Evolutionary conservation across 768 basidiomycete species (phyloP).

Genomic region (Lentinula boryana): DNA sequence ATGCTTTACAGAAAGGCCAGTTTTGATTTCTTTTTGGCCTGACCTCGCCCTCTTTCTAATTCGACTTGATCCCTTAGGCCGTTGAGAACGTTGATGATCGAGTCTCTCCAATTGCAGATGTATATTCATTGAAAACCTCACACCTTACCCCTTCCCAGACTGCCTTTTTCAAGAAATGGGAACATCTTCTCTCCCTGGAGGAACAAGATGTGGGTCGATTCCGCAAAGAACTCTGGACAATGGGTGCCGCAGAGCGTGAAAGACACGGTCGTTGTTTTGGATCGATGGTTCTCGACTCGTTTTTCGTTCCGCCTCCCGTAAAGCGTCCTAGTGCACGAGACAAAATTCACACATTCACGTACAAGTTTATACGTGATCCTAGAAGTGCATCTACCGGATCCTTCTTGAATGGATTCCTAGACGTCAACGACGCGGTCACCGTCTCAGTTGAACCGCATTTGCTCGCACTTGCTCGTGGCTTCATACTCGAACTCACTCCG

Average conservation of each 20-base stretch:
- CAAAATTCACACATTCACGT: slow-evolving; percentile 76
- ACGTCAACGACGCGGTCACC: slow-evolving; percentile 74
- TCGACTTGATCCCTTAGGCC: slow-evolving; percentile 33
- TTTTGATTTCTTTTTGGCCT: not conserved
- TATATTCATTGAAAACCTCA: slow-evolving; percentile 73
- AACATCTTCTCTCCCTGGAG: slow-evolving; percentile 73
- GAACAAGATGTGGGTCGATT: slow-evolving; percentile 83
- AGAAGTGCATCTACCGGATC: slow-evolving; percentile 21
- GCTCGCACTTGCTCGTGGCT: slow-evolving; percentile 81
- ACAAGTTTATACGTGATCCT: slow-evolving; percentile 52
- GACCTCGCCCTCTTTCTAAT: not conserved
- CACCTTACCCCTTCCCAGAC: slow-evolving; percentile 67
- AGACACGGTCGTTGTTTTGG: slow-evolving; percentile 79
- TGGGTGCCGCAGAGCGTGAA: slow-evolving; percentile 76
- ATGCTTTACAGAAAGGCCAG: slow-evolving; percentile 89
- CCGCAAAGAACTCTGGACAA: slow-evolving; percentile 91
- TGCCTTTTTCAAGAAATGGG: slow-evolving; percentile 89
- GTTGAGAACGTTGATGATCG: slow-evolving; percentile 59
- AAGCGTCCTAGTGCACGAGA: slow-evolving; percentile 1
- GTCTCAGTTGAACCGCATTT: slow-evolving; percentile 84
- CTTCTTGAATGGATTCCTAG: slow-evolving; percentile 76
- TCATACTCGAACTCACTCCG: slow-evolving; percentile 66
- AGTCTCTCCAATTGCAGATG: slow-evolving; percentile 50
- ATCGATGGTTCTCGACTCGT: slow-evolving; percentile 64
- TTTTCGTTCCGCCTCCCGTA: not conserved